Percentiles rank a stretch among this genome's conserved stretches.
These are phyloP conservation scores for Pestalotiopsis sp. DNA, from an alignment of 2,329 filamentous ascomycete species.

Conservation along the genomic window DNA sequence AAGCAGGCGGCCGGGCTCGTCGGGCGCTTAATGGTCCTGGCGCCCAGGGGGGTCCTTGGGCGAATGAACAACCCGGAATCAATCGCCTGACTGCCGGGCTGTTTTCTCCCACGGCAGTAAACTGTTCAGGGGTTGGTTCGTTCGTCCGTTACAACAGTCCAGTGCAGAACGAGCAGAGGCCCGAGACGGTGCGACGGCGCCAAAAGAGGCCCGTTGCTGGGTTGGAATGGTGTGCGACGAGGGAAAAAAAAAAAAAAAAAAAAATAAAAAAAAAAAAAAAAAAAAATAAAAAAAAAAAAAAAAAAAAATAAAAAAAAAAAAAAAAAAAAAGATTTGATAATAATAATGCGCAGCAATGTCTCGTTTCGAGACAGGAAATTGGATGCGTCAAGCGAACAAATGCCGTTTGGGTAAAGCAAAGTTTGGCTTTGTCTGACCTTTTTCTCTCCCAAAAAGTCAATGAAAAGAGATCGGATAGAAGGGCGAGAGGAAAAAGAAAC, in stretches of 20 bases:
- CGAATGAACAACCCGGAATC: background rate
- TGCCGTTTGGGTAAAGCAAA: background rate
- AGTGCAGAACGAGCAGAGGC: background rate
- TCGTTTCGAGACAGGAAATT: background rate
- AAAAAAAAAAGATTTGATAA: background rate
- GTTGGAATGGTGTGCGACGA: background rate
- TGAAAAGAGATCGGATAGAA: background rate
- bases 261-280: too few relatives aligned
- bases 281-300: background rate
- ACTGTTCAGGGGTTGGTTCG: background rate
- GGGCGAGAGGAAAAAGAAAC: background rate
- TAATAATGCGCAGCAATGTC: background rate
- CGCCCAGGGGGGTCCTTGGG: background rate
- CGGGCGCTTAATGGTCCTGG: conserved; percentile 2
- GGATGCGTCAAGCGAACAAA: background rate
- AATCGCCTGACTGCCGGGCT: background rate
- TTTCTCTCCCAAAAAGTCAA: background rate
- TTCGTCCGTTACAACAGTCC: background rate
- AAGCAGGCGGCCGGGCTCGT: background rate
- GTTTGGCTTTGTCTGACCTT: background rate
- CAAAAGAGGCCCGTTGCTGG: background rate
- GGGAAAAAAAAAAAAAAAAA: background rate
- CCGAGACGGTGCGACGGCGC: conserved; percentile 2
- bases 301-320: background rate
- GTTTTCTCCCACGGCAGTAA: background rate